phyloP scores from a whole-genome alignment of 345 rosid genomes.

The Hibiscus tridactylites region DNA sequence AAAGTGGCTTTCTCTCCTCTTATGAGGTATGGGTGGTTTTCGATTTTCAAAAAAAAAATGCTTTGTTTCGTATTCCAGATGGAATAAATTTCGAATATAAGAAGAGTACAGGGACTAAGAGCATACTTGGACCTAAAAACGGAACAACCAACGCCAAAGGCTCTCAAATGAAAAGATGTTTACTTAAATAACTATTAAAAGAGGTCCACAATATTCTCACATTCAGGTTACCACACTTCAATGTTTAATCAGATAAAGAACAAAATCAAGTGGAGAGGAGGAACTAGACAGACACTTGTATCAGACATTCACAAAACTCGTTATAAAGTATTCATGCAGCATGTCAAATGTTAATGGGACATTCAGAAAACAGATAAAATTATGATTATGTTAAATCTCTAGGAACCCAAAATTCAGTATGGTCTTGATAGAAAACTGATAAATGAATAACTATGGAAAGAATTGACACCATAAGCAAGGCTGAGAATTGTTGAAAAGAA shows the following conservation, averaged over 20 bases:
- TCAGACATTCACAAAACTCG: background rate
- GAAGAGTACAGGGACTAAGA: too few relatives aligned
- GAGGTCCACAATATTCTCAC: background rate
- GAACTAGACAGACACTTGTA: background rate
- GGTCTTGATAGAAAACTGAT: slow-evolving; percentile 10
- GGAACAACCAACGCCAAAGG: too few relatives aligned
- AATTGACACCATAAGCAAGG: background rate
- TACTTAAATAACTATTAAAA: background rate
- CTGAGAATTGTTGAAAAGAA: background rate
- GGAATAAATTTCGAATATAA: too few relatives aligned
- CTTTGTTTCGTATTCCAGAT: too few relatives aligned
- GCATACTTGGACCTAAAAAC: too few relatives aligned
- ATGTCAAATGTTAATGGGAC: background rate
- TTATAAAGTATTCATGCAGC: slow-evolving; percentile 2
- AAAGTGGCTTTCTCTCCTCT: too few relatives aligned
- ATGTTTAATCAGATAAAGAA: background rate
- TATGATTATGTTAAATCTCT: slow-evolving; percentile 16
- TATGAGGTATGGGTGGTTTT: too few relatives aligned
- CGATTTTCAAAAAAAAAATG: too few relatives aligned
- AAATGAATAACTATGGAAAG: too few relatives aligned
- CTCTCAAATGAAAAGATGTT: background rate
- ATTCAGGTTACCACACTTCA: background rate
- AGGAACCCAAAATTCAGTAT: slow-evolving; percentile 7
- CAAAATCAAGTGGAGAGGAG: background rate
- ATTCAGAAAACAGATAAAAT: background rate